phyloP scores from a whole-genome alignment of 2,329 filamentous ascomycete genomes.

The Pestalotiopsis sp. region DNA sequence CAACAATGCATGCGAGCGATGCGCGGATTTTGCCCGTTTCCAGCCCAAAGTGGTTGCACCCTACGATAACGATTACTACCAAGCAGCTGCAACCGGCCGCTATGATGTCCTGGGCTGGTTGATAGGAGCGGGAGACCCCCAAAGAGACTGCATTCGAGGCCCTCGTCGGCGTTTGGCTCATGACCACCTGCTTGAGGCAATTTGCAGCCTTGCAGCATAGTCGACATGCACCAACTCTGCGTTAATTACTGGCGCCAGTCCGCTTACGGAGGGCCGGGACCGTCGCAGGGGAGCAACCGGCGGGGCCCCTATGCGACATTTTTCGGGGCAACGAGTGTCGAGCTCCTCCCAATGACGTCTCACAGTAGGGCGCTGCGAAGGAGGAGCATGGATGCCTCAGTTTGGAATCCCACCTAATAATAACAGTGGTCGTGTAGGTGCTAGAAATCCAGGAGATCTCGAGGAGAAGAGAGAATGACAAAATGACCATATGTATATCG shows the following conservation, averaged over 20 bases:
- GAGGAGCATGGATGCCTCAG: neutral
- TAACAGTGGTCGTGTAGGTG: neutral
- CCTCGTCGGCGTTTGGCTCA: neutral
- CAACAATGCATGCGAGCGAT: neutral
- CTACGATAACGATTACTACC: neutral
- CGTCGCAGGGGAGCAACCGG: slow-evolving; percentile 3
- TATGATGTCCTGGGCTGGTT: neutral
- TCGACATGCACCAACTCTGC: neutral
- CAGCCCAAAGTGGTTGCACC: neutral
- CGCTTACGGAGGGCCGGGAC: slow-evolving; percentile 15
- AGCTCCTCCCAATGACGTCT: slow-evolving; percentile 7
- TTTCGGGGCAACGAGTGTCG: slow-evolving; percentile 13
- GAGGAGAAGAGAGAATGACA: no score
- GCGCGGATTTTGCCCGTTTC: neutral
- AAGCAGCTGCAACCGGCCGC: neutral
- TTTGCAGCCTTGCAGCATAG: slow-evolving; percentile 23
- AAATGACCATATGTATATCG: no score
- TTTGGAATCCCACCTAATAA: neutral
- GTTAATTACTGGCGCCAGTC: slow-evolving; percentile 17
- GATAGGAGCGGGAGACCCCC: neutral
- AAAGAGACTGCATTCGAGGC: neutral
- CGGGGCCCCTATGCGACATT: slow-evolving; percentile 20
- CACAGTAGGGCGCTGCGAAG: neutral
- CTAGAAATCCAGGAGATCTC: no score
- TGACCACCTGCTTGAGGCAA: slow-evolving; percentile 18